These are phyloP conservation scores for Thermoascus crustaceus DNA, from an alignment of 2,329 filamentous ascomycete species.

Conservation along the genomic window DNA sequence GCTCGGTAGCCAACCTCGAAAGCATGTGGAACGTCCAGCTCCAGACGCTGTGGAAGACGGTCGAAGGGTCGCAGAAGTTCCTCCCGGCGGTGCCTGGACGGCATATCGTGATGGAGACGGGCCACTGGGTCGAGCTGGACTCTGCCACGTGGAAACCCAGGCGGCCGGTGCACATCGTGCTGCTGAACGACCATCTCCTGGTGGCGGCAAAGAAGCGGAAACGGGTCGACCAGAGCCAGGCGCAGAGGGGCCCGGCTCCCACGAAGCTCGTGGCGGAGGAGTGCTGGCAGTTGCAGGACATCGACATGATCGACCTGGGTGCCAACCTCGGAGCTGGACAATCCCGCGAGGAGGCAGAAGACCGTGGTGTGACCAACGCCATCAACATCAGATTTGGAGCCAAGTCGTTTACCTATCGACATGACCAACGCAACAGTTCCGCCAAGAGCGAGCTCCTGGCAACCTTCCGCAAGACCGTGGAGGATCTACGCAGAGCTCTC, in stretches of 20 bases:
- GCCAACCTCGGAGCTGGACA: slow-evolving; percentile 33
- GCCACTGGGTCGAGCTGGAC: slow-evolving; percentile 91
- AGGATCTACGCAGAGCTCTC: slow-evolving; percentile 77
- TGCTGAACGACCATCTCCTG: slow-evolving; percentile 90
- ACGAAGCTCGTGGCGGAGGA: slow-evolving; percentile 85
- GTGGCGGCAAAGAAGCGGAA: slow-evolving; percentile 91
- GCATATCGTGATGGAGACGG: slow-evolving; percentile 87
- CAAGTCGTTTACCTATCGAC: slow-evolving; percentile 91
- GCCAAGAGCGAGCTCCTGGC: slow-evolving; percentile 77
- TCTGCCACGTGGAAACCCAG: slow-evolving; percentile 94
- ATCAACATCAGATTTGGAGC: slow-evolving; percentile 84
- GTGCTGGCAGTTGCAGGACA: slow-evolving; percentile 88
- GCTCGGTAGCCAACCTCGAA: slow-evolving; percentile 71
- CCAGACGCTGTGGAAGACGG: slow-evolving; percentile 84
- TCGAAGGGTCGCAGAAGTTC: slow-evolving; percentile 98
- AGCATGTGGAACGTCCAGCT: slow-evolving; percentile 60
- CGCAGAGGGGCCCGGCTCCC: slow-evolving; percentile 36
- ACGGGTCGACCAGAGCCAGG: slow-evolving; percentile 58
- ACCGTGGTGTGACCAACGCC: slow-evolving; percentile 65
- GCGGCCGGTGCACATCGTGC: slow-evolving; percentile 79
- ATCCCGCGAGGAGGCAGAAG: slow-evolving; percentile 35
- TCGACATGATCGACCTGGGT: slow-evolving; percentile 84
- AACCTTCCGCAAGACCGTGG: slow-evolving; percentile 85
- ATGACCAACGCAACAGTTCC: slow-evolving; percentile 67
- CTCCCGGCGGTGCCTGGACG: slow-evolving; percentile 83